Base-by-base conservation (phyloP, 2,329 filamentous ascomycete genomes). In the Aspergillus pseudotamarii region DNA sequence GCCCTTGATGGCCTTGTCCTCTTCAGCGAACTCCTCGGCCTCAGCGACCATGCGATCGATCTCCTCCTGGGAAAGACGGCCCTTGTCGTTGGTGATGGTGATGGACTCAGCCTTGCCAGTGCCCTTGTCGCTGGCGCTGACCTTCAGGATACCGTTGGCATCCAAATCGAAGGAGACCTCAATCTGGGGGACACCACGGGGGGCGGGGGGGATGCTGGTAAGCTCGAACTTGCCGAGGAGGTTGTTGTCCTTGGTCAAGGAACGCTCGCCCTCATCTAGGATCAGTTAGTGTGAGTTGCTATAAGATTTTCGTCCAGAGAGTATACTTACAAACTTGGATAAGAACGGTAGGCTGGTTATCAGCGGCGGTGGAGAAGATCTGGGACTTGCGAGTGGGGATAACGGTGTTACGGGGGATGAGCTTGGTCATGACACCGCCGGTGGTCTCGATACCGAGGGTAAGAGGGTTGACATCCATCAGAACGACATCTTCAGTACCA, bases 61-160 rank as follows among this genome's bases (percentile, higher is more conserved):
- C 82, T 99, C 95, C 73, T 99, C 95, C 76, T 91, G 91, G 74
- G 91, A 93, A 58, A 99, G 90, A 80, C 95, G 94, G 72, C 95
- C 95, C 90, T 98, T 98, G 85, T 99, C 95, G 85, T 99, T 98
- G 84, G 91, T 98, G 79, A 99, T 99, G 73, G 95, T 98, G 81
- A 99, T 98, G 68, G 91, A 93, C 86, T 99, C 93, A 68, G 88
- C 89, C 88, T 98, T 97, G 81, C 95, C 95, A 75, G 94, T 97
- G 79, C 94, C 95, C 91, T 98, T 98, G 83, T 99, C 95, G 76
- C 91, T 90, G 71, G 95, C 95, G 69, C 91, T 92, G 68, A 99
- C 95, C 86, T 96, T 94, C 71, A 99, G 89, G 74, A 99, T 97
- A 85, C 95, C 94, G 83, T 99, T 98, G 85, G 93, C 94, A 75